phyloP scores from a whole-genome alignment of 257 asterid species.

The Ocimum tenuiflorum region DNA sequence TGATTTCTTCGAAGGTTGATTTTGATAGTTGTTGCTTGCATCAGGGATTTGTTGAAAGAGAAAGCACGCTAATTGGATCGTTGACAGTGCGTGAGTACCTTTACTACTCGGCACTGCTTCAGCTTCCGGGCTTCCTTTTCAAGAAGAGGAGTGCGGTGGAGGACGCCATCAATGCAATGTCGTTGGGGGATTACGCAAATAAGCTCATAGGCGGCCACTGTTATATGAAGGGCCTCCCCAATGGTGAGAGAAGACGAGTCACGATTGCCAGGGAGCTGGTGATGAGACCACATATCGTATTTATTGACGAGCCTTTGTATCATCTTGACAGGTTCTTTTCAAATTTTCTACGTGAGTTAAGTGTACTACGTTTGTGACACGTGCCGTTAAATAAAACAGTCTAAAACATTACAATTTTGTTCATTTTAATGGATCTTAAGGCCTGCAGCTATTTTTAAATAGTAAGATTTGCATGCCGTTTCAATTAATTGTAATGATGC shows the following conservation, averaged over 20 bases:
- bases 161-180: constrained; percentile 88
- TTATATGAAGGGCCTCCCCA: constrained; percentile 82
- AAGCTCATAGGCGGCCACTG: constrained; percentile 97
- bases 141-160: constrained; percentile 74
- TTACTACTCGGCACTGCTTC: constrained; percentile 91
- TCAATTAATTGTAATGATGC: too few relatives aligned
- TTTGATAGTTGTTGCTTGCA: constrained; percentile 11
- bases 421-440: too few relatives aligned
- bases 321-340: constrained; percentile 83
- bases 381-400: too few relatives aligned
- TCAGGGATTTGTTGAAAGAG: constrained; percentile 93
- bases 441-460: too few relatives aligned
- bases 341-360: not conserved
- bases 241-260: constrained; percentile 92
- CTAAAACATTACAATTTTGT: too few relatives aligned
- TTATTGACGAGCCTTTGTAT: constrained; percentile 96
- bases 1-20: constrained; percentile 17
- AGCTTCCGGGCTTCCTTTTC: constrained; percentile 80
- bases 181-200: constrained; percentile 82
- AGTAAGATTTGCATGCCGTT: not conserved
- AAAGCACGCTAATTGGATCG: constrained; percentile 83
- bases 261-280: constrained; percentile 97
- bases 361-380: not conserved
- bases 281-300: constrained; percentile 82
- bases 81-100: constrained; percentile 99